A percentile compares a stretch with the other conserved stretches of the same genome.
Conservation (phyloP, 1,284 basidiomycete species). For the Cutaneotrichosporon sp. region DNA sequence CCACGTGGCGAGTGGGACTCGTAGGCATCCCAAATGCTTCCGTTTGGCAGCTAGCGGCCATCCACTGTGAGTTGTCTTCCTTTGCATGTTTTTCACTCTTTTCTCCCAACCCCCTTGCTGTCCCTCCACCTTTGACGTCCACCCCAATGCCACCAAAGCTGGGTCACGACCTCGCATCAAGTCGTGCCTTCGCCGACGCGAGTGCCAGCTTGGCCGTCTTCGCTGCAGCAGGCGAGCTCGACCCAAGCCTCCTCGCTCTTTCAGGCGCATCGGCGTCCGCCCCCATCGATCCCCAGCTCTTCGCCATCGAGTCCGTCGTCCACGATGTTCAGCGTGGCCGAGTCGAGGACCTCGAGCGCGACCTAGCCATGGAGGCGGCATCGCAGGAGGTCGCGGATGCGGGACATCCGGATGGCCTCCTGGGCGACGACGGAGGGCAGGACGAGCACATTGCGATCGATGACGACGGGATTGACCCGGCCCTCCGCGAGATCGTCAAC, state of each 20-base stretch:
- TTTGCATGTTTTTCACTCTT: conserved; percentile 20
- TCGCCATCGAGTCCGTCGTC: conserved; percentile 42
- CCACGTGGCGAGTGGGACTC: no score
- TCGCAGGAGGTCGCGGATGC: background rate
- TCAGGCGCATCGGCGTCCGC: conserved; percentile 7
- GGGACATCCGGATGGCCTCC: background rate
- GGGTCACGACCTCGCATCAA: conserved; percentile 1
- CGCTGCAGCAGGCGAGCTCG: conserved; percentile 8
- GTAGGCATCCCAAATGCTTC: no score
- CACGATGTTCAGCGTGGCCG: conserved; percentile 38
- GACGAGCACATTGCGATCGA: conserved; percentile 7
- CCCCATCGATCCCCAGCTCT: conserved; percentile 39
- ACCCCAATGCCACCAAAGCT: conserved; percentile 10
- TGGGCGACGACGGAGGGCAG: background rate
- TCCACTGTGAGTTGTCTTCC: no score
- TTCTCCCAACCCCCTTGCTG: conserved; percentile 13
- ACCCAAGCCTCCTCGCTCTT: conserved; percentile 19
- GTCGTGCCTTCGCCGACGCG: background rate
- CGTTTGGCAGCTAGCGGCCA: no score
- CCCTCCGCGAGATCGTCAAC: conserved; percentile 50
- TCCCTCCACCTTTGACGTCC: conserved; percentile 12
- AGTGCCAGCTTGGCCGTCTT: background rate
- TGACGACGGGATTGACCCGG: conserved; percentile 47
- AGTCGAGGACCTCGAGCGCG: conserved; percentile 17
- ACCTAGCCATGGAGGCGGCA: background rate